Evolutionary conservation across 2,329 filamentous ascomycete genomes (phyloP), one percentile per base, ranked within the genome.

Genomic region (Didymella glomerata): DNA sequence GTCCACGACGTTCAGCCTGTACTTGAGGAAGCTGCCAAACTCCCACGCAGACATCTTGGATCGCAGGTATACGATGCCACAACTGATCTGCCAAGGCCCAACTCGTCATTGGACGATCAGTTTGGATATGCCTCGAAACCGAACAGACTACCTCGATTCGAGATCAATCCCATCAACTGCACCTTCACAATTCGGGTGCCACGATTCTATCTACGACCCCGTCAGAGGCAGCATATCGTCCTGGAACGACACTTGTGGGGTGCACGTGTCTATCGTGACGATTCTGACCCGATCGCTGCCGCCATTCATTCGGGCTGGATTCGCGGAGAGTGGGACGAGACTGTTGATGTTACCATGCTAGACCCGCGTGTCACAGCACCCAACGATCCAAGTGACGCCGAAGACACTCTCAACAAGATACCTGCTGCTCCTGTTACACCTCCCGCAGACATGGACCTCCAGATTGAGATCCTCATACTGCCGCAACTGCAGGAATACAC

Each of bases 271-370:
- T 98, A 98, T 74, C 96, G 93, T 0, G 95, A 99, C 68, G 95
- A 99, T 77, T 97, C 93, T 0, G 95, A 99, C 72, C 88, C 95
- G 0, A 85, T 99, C 24, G 94, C 93, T 0, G 93, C 94, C 2
- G 94, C 93, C 60, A 94, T 99, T 45, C 95, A 99, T 75, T 88
- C 89, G 1, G 95, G 95, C 3, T 98, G 93, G 88, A 90, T 99
- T 66, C 88, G 89, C 41, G 94, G 94, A 32, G 92, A 93, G 68
- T 97, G 93, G 90, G 83, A 87, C 4, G 88, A 93, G 7, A 90
- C 92, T 34, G 85, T 95, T 1, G 90, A 95, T 67, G 82, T 86
- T 1, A 81, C 83, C 13, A 81, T 94, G 77, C 82, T 96, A 11
- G 83, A 85, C 62, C 77, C 83, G 32, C 80, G 83, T 52, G 81